Base-by-base conservation (phyloP, 352 stramenopile genomes). In the Pythium phragmitis region DNA sequence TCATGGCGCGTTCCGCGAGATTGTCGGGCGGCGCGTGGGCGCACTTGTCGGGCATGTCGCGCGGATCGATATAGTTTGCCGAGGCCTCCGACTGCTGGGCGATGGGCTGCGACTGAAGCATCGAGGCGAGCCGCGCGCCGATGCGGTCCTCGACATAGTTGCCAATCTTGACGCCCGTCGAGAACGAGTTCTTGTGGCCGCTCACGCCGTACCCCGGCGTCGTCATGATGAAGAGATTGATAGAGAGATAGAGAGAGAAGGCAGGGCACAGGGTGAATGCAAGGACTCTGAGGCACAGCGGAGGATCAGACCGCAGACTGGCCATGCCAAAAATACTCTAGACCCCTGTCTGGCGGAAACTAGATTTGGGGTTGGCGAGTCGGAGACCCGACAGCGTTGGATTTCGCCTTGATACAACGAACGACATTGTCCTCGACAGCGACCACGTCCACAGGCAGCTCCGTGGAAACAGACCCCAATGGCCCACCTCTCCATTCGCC, bases 131-230 rank as follows among this genome's bases (percentile, higher is more conserved):
- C 7, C 79, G 60, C 0, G 54, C 59, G n/a, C 85, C 85, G 42
- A 91, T 83, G 14, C 82, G 77, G 48, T 94, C 85, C 53, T 94
- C 83, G 34, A 92, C 85, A 71, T 89, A 94, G 67, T 92, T 94
- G 36, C 85, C 83, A 63, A 91, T 70, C 68, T 91, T 91, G 48
- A 91, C 80, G 30, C 75, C 74, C 21, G 80, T 85, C 9, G 73
- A 80, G 63, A 87, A 94, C 64, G 79, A 71, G 75, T 94, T 94
- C 79, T 92, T 92, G 77, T 92, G 85, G 3, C 85, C 83, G 50
- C 83, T 91, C 45, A 92, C 80, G 43, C 85, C 85, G 54, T 83
- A 92, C 8, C 85, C 85, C 33, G 72, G 51, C 57, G 72, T 75
- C 74, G 85, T 84, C 23, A 17, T 73, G 45, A 30, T 57, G 11